Percentiles rank a stretch among this genome's conserved stretches.
Evolutionary conservation across 768 basidiomycete species (phyloP).

Genomic region (Agrocybe chaxingu): DNA sequence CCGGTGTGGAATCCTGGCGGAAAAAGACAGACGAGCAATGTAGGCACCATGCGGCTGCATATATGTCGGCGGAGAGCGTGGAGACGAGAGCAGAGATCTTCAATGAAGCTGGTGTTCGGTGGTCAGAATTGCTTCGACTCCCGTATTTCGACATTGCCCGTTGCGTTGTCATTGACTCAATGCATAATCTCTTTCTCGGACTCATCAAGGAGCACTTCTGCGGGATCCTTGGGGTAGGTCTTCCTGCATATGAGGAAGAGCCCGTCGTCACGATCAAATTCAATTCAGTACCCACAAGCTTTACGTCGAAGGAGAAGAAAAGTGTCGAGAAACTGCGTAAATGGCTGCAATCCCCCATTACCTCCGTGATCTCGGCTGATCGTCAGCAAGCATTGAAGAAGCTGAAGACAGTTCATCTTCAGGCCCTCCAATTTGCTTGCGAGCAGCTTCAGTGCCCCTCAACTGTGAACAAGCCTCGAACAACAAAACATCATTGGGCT

Average conservation of each 20-base stretch:
- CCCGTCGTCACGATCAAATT: background rate
- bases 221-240: constrained; percentile 15
- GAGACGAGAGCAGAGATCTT: constrained; percentile 7
- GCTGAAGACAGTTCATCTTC: background rate
- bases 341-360: background rate
- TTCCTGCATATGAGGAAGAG: background rate
- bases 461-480: background rate
- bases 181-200: constrained; percentile 34
- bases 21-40: constrained; percentile 11
- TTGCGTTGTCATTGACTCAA: constrained; percentile 27
- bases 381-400: background rate
- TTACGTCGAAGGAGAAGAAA: background rate
- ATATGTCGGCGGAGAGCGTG: constrained; percentile 11
- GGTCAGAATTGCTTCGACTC: constrained; percentile 27
- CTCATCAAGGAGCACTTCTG: constrained; percentile 23
- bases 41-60: constrained; percentile 11
- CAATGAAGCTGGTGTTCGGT: constrained; percentile 19
- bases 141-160: constrained; percentile 34
- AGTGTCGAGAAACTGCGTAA: background rate
- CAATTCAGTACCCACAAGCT: background rate
- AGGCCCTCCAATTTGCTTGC: background rate
- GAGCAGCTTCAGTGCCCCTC: background rate
- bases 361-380: background rate
- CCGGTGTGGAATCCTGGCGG: constrained; percentile 13
- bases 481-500: background rate